Evolutionary conservation across 768 basidiomycete genomes (phyloP).

Genomic region (Russula abietina): DNA sequence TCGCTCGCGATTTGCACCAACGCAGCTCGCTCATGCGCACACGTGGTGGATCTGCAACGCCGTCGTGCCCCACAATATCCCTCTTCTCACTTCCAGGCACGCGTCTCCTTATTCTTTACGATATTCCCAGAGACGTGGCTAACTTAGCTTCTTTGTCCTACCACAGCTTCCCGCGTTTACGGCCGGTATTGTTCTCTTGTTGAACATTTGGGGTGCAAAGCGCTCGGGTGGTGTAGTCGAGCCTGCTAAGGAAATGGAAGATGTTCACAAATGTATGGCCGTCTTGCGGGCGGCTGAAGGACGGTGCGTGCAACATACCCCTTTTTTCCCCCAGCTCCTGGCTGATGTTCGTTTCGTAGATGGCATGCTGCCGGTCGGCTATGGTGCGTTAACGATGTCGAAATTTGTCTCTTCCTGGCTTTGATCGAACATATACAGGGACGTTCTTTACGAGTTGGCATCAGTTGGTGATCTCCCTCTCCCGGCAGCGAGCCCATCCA

Average conservation of each 20-base stretch:
- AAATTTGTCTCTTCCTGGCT: neutral
- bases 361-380: constrained; percentile 46
- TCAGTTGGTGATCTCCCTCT: constrained; percentile 66
- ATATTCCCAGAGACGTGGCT: neutral
- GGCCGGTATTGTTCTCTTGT: constrained; percentile 38
- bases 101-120: neutral
- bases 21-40: constrained; percentile 42
- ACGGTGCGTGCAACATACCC: constrained; percentile 6
- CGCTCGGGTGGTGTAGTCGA: constrained; percentile 24
- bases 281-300: constrained; percentile 22
- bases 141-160: constrained; percentile 15
- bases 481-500: constrained; percentile 46
- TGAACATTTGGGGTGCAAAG: constrained; percentile 40
- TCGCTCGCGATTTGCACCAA: constrained; percentile 48
- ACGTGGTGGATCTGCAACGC: constrained; percentile 38
- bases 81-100: constrained; percentile 20
- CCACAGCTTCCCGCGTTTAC: constrained; percentile 33
- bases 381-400: constrained; percentile 35
- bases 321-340: neutral
- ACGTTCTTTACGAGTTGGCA: constrained; percentile 66
- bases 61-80: constrained; percentile 26
- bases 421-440: constrained; percentile 39
- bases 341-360: constrained; percentile 27
- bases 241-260: constrained; percentile 23
- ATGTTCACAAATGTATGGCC: constrained; percentile 26